Base-by-base conservation (phyloP, 352 stramenopile species). In the Pythium graminicola region DNA sequence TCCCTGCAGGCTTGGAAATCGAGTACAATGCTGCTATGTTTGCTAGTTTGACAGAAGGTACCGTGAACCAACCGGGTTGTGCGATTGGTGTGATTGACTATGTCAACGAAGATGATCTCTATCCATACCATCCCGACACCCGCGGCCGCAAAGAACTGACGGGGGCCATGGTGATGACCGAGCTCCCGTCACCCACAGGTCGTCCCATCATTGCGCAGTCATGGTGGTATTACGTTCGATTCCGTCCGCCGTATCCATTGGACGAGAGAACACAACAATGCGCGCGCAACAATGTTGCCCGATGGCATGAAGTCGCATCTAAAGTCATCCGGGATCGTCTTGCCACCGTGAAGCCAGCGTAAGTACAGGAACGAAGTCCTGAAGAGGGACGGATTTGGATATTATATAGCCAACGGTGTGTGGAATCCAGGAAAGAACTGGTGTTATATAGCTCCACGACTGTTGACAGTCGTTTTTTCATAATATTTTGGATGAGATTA, bases 21-120 rank as follows among this genome's bases (percentile, higher is more conserved):
- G 57, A 65, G 46, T 45, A 26, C 27, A 60, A 61, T 41, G n/a
- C 23, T 13, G 47, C 46, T 19, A 65, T 54, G 57, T 56, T 50
- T 41, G 31, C 29, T 8, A 39, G n/a, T 3, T 52, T 17, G n/a
- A 17, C 36, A 1, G 45, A 52, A 6, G 6, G 39, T 8, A 14
- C 24, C 24, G 6, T 32, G 19, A 24, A 32, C 14, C 6, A 20
- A 4, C 41, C 41, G 14, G 41, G 41, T 3, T 48, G 24, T n/a
- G 54, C 43, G 19, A 7, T 61, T 20, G 31, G 41, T 8, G 24
- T 28, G 13, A 33, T 52, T 8, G 45, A 61, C 24, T 61, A 10
- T 5, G 36, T 61, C 2, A 29, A 61, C 36, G 11, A 50, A 14
- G 54, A 61, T 22, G 55, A 42, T 35, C 17, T 63, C 7, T 36